Base-by-base conservation (phyloP, 805 yeast genomes). In the Nakazawaea ishiwadae region DNA sequence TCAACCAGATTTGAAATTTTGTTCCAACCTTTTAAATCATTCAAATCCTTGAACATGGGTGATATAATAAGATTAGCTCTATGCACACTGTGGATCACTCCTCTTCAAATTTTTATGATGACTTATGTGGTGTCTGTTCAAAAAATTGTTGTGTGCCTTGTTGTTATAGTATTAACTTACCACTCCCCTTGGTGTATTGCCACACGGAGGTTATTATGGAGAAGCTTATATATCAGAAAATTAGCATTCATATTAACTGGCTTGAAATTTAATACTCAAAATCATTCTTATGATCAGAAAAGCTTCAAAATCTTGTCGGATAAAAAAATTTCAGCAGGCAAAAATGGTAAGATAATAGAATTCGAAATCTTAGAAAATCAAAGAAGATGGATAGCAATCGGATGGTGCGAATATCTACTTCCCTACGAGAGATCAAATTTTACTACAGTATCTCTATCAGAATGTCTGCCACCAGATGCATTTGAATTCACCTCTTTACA, bases 321-420 rank as follows among this genome's bases (percentile, higher is more conserved):
- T 14, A 29, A 42, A 14, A 18, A 29, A 19, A 19, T 41, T 7
- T 36, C 45, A 4, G 9, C 31, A 4, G 16, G 17, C 43, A 39
- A 8, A 55, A 54, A 68, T 24, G 70, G 70, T 17, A 77, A 75
- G 48, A 60, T 68, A 3, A 65, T 79, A 1, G 62, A 69, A 40
- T 77, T 79, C 46, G 72, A 68, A 37, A 59, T 79, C 1, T 52
- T 72, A 29, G 81, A 79, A 49, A 73, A 79, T 48, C 79, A 79
- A 52, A 62, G 86, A 49, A 59, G 83, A 35, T 77, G 84, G 82
- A 27, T 78, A 3, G 83, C 80, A 0, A 45, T 78, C 14, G 85
- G 84, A 5, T 79, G 84, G 84, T 57, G 71, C 29, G 64, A 66
- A 37, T 58, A 62, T 14, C 52, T 77, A 28, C 50, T 77, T 4